These are phyloP conservation scores for Polysphondylium violaceum DNA, from an alignment of 78 protist species.

Conservation along the genomic window DNA sequence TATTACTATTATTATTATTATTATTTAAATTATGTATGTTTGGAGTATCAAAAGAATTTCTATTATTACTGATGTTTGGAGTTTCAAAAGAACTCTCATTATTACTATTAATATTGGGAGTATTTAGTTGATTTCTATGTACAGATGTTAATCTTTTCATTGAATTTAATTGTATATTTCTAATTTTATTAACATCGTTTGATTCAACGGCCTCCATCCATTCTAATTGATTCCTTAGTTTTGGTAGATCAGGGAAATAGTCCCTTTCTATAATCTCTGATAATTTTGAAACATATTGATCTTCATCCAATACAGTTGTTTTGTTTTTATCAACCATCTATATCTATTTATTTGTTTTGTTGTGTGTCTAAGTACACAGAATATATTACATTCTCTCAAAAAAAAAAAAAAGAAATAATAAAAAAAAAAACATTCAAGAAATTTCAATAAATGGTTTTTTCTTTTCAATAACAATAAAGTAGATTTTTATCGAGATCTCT, in stretches of 20 bases:
- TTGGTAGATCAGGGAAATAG: slow-evolving; percentile 82
- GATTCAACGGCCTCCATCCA: slow-evolving; percentile 78
- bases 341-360: not conserved
- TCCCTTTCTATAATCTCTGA: slow-evolving; percentile 79
- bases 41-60: slow-evolving; percentile 15
- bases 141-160: slow-evolving; percentile 12
- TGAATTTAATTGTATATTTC: slow-evolving; percentile 44
- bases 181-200: slow-evolving; percentile 57
- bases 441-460: too few species aligned
- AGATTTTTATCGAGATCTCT: too few species aligned
- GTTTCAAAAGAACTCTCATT: not conserved
- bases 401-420: too few species aligned
- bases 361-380: too few species aligned
- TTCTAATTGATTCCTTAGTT: slow-evolving; percentile 61
- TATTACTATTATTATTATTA: not conserved
- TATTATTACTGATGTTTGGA: slow-evolving; percentile 2
- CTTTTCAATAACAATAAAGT: too few species aligned
- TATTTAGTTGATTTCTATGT: not conserved
- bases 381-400: too few species aligned
- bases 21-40: not conserved
- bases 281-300: slow-evolving; percentile 51
- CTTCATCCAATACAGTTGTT: slow-evolving; percentile 67
- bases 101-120: slow-evolving; percentile 28
- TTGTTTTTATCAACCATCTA: not conserved
- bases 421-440: too few species aligned